Evolutionary conservation across 306 rosid species (phyloP), one percentile per base, ranked within the genome.

Genomic region (Ormosia semicastrata): DNA sequence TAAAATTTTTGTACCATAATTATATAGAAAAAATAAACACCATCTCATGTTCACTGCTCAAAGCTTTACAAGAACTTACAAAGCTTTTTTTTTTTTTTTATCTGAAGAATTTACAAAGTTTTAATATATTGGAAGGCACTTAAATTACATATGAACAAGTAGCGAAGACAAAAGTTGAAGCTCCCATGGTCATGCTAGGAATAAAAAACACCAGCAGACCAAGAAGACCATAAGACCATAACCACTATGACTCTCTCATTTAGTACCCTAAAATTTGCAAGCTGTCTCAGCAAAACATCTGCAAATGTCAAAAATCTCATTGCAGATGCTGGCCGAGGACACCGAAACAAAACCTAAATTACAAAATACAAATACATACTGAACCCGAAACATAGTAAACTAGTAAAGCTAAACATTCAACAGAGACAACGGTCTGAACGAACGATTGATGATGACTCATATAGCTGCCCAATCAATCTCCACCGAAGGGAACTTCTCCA

Each of bases 381-480:
- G 3, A 67, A 36, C 30, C 58, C 3, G 5, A 71, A 57, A 43
- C 43, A 62, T 17, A 33, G 71, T n/a, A 47, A 47, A 12, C n/a
- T 10, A 47, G 53, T 47, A 47, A 53, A 72, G 4, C 68, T 40
- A 46, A 77, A 44, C 0, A 4, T 2, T 3, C 11, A 39, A 7
- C 30, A 52, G 32, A 39, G 17, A 59, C 83, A 41, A 67, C 46
- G 41, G 6, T 37, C 41, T 37, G 41, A 37, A 37, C 0, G 41
- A 4, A 37, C 13, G 24, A 24, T 24, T 24, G 24, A 24, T 24
- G 65, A 71, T 17, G 70, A 40, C 8, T 79, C 77, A 91, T 36
- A 93, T 76, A 57, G 98, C 93, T 32, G 85, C 90, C 99, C 98
- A 95, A 67, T 93, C 99, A 77, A 93, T 95, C 85, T 95, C 99